phyloP scores from a whole-genome alignment of 805 yeast genomes.

The Lachancea nothofagi region DNA sequence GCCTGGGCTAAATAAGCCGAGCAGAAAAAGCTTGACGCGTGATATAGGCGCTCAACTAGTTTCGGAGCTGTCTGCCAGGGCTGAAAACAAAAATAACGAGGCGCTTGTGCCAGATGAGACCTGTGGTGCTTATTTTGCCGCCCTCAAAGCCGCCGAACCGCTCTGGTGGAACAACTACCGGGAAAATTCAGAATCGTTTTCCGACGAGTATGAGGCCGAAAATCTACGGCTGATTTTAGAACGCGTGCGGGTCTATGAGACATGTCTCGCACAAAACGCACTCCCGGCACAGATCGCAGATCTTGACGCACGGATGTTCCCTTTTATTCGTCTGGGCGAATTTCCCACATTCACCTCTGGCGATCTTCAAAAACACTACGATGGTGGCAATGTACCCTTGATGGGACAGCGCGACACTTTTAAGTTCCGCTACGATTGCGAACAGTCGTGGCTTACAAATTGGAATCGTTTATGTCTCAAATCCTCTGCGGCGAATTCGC shows the following conservation, averaged over 20 bases:
- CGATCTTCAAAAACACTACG: background rate
- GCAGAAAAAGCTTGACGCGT: background rate
- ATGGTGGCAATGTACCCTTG: slow-evolving; percentile 8
- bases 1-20: background rate
- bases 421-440: slow-evolving; percentile 10
- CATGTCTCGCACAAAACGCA: slow-evolving; percentile 13
- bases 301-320: slow-evolving; percentile 22
- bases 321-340: slow-evolving; percentile 14
- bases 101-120: background rate
- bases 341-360: slow-evolving; percentile 14
- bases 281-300: slow-evolving; percentile 15
- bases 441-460: slow-evolving; percentile 14
- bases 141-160: slow-evolving; percentile 3
- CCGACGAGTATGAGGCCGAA: slow-evolving; percentile 4
- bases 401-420: slow-evolving; percentile 11
- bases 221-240: slow-evolving; percentile 9
- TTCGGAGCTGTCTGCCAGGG: background rate
- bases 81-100: background rate
- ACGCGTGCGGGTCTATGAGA: slow-evolving; percentile 20
- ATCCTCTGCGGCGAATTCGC: slow-evolving; percentile 10
- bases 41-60: slow-evolving; percentile 2
- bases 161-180: slow-evolving; percentile 1
- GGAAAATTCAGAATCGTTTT: background rate
- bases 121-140: slow-evolving; percentile 1
- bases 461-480: slow-evolving; percentile 14